Evolutionary conservation across 2,329 filamentous ascomycete species (phyloP).

Genomic region (Rhinocladiella mackenziei): DNA sequence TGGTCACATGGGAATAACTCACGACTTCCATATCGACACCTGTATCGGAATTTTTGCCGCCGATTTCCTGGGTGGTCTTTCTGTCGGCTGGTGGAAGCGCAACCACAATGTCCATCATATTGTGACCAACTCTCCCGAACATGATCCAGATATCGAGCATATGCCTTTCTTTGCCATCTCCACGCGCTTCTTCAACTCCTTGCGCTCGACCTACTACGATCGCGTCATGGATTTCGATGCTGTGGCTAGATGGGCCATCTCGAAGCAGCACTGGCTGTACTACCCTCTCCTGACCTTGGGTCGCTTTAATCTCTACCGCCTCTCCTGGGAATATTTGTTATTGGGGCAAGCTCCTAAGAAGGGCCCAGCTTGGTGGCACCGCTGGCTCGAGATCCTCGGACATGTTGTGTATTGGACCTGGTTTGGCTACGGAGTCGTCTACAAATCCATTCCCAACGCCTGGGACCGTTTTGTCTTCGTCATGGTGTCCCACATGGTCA

Average conservation of each 20-base stretch:
- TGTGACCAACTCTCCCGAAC: slow-evolving; percentile 89
- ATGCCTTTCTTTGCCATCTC: slow-evolving; percentile 85
- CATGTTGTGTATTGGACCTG: slow-evolving; percentile 80
- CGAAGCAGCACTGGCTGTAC: slow-evolving; percentile 76
- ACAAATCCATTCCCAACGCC: slow-evolving; percentile 65
- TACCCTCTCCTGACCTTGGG: slow-evolving; percentile 77
- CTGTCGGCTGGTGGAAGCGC: slow-evolving; percentile 93
- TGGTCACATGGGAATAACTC: slow-evolving; percentile 95
- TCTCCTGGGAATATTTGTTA: slow-evolving; percentile 75
- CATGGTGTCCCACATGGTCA: slow-evolving; percentile 74
- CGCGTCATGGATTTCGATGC: slow-evolving; percentile 73
- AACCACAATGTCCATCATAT: slow-evolving; percentile 97
- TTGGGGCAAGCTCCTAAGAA: slow-evolving; percentile 66
- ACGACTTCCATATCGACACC: slow-evolving; percentile 77
- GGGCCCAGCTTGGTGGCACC: slow-evolving; percentile 77
- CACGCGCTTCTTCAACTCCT: slow-evolving; percentile 68
- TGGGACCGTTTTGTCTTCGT: slow-evolving; percentile 69
- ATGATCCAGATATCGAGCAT: slow-evolving; percentile 92
- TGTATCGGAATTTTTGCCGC: slow-evolving; percentile 86
- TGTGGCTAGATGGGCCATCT: slow-evolving; percentile 65
- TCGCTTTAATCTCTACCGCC: slow-evolving; percentile 79
- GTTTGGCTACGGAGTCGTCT: slow-evolving; percentile 80
- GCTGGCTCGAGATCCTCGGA: slow-evolving; percentile 72
- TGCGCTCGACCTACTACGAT: slow-evolving; percentile 80
- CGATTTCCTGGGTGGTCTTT: slow-evolving; percentile 83